Percentiles rank a stretch among this genome's conserved stretches.
Evolutionary conservation across 1,139 yeast species (phyloP).

Genomic region (Nakaseomyces nivariensis): DNA sequence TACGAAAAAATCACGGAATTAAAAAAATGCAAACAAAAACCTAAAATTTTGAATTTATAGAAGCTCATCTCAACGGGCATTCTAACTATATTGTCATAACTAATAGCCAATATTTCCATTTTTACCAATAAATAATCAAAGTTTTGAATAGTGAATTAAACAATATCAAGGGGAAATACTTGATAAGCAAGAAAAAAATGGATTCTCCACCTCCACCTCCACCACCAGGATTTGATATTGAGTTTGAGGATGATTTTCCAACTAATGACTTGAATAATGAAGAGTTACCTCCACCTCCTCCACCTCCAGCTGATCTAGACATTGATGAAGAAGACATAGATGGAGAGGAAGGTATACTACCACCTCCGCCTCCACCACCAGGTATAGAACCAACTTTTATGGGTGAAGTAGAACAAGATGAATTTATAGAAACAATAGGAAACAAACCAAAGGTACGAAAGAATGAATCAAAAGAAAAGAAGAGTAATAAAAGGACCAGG

Average conservation of each 20-base stretch:
- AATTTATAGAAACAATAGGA: constrained; percentile 3
- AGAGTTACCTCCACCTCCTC: constrained; percentile 1
- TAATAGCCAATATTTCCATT: too few relatives aligned
- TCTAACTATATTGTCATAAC: too few relatives aligned
- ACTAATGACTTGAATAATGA: background rate
- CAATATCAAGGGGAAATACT: background rate
- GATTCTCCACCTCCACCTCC: constrained; percentile 5
- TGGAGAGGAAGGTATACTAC: background rate
- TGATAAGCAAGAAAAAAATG: background rate
- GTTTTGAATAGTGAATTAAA: too few relatives aligned
- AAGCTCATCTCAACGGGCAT: background rate
- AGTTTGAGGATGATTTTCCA: constrained; percentile 5
- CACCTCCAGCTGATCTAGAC: constrained; percentile 1
- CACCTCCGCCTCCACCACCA: constrained; percentile 9
- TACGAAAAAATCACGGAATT: too few relatives aligned
- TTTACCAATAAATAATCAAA: too few relatives aligned
- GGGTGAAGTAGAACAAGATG: background rate
- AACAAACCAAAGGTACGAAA: background rate
- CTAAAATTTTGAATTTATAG: background rate
- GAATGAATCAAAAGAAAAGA: background rate
- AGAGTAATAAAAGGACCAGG: background rate
- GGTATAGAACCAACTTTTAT: background rate
- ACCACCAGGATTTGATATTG: constrained; percentile 14
- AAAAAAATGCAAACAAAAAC: background rate
- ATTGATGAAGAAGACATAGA: constrained; percentile 1